phyloP scores from a whole-genome alignment of 2,329 filamentous ascomycete genomes.

The Ceratocystis harringtonii region DNA sequence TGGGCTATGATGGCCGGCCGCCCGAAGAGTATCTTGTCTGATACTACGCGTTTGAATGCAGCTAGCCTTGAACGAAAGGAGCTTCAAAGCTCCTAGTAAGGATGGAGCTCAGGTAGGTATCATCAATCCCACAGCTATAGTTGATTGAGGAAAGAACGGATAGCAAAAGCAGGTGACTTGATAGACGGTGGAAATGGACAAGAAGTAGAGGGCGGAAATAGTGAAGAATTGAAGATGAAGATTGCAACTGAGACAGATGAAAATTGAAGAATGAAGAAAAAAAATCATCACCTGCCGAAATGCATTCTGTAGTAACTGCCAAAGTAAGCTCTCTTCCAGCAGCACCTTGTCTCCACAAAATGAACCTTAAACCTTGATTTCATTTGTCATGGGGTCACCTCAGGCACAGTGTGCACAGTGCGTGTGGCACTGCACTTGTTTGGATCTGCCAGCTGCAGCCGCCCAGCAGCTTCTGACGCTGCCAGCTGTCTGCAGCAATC shows the following conservation, averaged over 20 bases:
- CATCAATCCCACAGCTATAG: background rate
- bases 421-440: background rate
- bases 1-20: background rate
- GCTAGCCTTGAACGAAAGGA: background rate
- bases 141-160: background rate
- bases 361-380: background rate
- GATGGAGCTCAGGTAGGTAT: background rate
- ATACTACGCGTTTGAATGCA: background rate
- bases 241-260: no score
- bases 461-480: background rate
- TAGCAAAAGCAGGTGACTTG: background rate
- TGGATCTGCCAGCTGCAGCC: background rate
- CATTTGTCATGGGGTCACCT: background rate
- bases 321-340: background rate
- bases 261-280: no score
- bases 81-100: background rate
- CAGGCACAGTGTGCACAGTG: background rate
- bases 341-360: background rate
- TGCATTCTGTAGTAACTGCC: no score
- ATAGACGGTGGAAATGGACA: background rate
- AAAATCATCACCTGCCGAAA: no score
- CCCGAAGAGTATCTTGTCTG: background rate
- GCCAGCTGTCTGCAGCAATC: background rate
- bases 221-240: no score
- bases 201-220: no score